Evolutionary conservation across 2,329 filamentous ascomycete species (phyloP).

Genomic region (Arachnomyces sp.): DNA sequence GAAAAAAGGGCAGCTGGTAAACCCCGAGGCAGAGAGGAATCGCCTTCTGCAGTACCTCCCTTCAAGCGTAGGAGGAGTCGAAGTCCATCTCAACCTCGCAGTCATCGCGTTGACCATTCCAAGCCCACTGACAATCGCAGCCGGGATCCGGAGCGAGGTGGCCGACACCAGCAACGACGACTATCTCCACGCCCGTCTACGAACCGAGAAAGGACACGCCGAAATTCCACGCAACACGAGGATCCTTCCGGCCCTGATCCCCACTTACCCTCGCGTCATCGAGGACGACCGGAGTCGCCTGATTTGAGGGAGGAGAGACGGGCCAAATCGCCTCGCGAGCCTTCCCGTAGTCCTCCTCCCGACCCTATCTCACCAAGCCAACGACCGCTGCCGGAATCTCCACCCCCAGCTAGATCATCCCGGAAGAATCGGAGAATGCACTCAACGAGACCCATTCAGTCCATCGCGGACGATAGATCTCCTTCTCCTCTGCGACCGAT

Average conservation of each 20-base stretch:
- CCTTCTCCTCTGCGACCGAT: slow-evolving; percentile 28
- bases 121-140: slow-evolving; percentile 30
- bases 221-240: slow-evolving; percentile 20
- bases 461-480: slow-evolving; percentile 23
- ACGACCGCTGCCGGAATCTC: slow-evolving; percentile 13
- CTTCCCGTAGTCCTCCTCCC: slow-evolving; percentile 21
- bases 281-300: slow-evolving; percentile 27
- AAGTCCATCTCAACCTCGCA: slow-evolving; percentile 31
- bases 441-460: slow-evolving; percentile 21
- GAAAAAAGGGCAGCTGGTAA: slow-evolving; percentile 15
- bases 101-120: slow-evolving; percentile 21
- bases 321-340: slow-evolving; percentile 20
- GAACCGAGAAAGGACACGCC: slow-evolving; percentile 25
- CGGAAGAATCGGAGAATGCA: slow-evolving; percentile 20
- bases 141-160: slow-evolving; percentile 29
- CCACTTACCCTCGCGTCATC: slow-evolving; percentile 15
- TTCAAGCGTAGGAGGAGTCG: slow-evolving; percentile 34
- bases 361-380: not conserved
- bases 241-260: slow-evolving; percentile 16
- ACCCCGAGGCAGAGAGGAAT: slow-evolving; percentile 24
- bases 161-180: slow-evolving; percentile 28
- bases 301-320: slow-evolving; percentile 18
- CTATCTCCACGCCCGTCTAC: slow-evolving; percentile 26
- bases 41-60: slow-evolving; percentile 23
- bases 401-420: slow-evolving; percentile 17